Conservation (phyloP, 441 rosid species). For the Melastoma candidum region DNA sequence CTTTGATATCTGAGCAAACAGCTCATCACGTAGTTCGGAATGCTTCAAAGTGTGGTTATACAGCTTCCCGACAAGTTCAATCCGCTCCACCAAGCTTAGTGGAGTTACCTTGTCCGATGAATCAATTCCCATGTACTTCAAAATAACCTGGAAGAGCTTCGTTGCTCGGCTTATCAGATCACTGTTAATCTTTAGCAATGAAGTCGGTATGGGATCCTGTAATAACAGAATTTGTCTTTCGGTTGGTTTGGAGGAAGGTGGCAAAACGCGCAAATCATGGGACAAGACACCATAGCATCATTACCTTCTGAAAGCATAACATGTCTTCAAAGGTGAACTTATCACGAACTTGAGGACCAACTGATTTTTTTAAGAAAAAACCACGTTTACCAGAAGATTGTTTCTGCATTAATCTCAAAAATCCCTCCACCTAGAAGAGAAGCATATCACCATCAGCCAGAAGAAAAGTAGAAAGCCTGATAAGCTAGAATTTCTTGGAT, state of each 20-base stretch:
- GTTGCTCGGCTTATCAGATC: conserved; percentile 84
- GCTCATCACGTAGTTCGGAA: conserved; percentile 94
- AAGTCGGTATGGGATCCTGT: conserved; percentile 96
- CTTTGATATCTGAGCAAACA: conserved; percentile 90
- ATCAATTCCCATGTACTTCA: conserved; percentile 92
- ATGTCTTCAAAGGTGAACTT: conserved; percentile 93
- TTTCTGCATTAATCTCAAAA: conserved; percentile 88
- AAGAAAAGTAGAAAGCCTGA: no score
- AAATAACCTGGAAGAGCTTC: conserved; percentile 70
- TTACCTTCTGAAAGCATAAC: conserved; percentile 93
- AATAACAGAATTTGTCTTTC: conserved; percentile 17
- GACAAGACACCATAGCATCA: not conserved
- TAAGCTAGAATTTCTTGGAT: no score
- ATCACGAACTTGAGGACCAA: conserved; percentile 63
- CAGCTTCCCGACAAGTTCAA: conserved; percentile 78
- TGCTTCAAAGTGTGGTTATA: conserved; percentile 85
- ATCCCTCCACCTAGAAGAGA: conserved; percentile 67
- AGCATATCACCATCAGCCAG: no score
- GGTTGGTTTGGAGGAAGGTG: not conserved
- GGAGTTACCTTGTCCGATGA: conserved; percentile 69
- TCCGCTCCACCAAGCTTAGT: conserved; percentile 66
- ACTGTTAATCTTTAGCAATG: conserved; percentile 72
- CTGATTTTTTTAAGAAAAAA: conserved; percentile 71
- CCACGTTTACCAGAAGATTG: conserved; percentile 86
- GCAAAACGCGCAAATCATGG: not conserved